Evolutionary conservation across 495 filamentous ascomycete genomes (phyloP).

Genomic region (Lophiotrema nucula): DNA sequence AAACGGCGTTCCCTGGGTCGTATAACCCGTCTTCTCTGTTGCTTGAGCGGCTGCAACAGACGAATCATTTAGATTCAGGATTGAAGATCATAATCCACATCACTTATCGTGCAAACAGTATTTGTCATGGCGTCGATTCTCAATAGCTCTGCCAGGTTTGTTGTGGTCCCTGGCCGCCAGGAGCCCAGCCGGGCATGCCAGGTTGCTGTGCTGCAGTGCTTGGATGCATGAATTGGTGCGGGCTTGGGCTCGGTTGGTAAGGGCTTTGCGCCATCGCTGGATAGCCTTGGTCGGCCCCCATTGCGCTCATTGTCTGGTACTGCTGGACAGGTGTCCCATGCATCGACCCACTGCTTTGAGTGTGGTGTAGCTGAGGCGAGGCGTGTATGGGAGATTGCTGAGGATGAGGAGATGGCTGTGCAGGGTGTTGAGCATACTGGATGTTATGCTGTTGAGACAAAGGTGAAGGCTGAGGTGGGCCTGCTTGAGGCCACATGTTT

Average conservation of each 20-base stretch:
- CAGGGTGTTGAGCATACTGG: conserved; percentile 45
- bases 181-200: conserved; percentile 51
- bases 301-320: conserved; percentile 40
- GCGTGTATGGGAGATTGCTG: conserved; percentile 42
- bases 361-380: conserved; percentile 62
- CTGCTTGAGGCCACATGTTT: conserved; percentile 49
- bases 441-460: conserved; percentile 46
- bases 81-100: no score
- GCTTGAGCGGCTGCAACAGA: no score
- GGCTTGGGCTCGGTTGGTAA: conserved; percentile 46
- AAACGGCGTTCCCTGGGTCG: no score
- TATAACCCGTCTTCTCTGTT: no score
- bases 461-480: conserved; percentile 58
- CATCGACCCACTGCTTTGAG: conserved; percentile 42
- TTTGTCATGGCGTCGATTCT: no score
- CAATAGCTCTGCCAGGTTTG: conserved; percentile 30
- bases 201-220: conserved; percentile 40
- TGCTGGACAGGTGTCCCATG: conserved; percentile 36
- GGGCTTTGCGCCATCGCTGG: conserved; percentile 52
- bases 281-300: conserved; percentile 45
- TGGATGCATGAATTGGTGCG: conserved; percentile 43
- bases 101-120: no score
- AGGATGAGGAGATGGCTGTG: conserved; percentile 46
- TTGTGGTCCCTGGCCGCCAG: conserved; percentile 21
- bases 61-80: no score